Evolutionary conservation across 441 rosid species (phyloP), one percentile per base, ranked within the genome.

Genomic region (Mallotus japonicus): DNA sequence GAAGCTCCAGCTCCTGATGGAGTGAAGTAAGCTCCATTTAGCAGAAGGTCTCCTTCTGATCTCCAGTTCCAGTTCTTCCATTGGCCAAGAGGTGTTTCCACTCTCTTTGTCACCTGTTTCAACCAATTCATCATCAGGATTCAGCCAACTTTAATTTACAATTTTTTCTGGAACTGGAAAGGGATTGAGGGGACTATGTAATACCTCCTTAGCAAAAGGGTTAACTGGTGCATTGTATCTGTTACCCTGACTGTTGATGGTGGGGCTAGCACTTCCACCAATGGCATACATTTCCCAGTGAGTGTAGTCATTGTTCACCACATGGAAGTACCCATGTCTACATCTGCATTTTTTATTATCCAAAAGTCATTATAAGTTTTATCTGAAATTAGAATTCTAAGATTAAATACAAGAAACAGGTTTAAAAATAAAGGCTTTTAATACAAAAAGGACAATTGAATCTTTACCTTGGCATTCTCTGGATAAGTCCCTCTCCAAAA

Each of bases 241-340:
- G 83, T 95, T 95, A 49, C 94, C 99, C 84, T 95, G 99, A 77
- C 99, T 95, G 85, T 92, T 95, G 75, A 92, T 94, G 64, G 99
- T 94, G 49, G 99, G 99, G 15, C 73, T 60, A 49, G 97, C 99
- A 72, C 99, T 92, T 79, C 99, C 99, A 65, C 99, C 99, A 34
- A 94, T 94, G 15, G 99, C 99, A 73, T 94, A 94, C 99, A 94
- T 94, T 73, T 90, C 97, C 99, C 99, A 94, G 84, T 94, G 99
- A 72, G 99, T 94, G 80, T 94, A 94, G 82, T 94, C 99, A 66
- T 94, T 94, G 92, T 94, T 94, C 70, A 94, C 97, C 50, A 94
- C 97, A 71, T 94, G 99, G 89, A 94, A 94, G 56, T 92, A 94
- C 2, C 99, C 99, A 58, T 92, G 97, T 81, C 99, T 86, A 69